Evolutionary conservation across 2,329 filamentous ascomycete genomes (phyloP).

Genomic region (Akanthomyces lecanii): DNA sequence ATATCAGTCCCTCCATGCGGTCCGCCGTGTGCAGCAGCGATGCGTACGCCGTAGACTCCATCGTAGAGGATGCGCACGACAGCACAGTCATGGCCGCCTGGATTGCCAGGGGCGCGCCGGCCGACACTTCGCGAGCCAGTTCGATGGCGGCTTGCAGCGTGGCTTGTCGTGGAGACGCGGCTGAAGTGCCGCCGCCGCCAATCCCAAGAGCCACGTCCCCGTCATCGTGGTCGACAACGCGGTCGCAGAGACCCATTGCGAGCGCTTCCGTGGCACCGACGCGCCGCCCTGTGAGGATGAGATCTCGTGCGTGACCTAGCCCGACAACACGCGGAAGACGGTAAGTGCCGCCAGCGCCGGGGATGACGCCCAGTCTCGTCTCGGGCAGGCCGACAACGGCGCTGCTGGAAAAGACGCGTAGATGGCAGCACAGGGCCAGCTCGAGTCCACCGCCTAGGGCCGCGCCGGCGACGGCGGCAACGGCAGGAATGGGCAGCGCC

Average conservation of each 20-base stretch:
- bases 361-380: slow-evolving; percentile 87
- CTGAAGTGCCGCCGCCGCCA: slow-evolving; percentile 32
- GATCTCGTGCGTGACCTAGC: slow-evolving; percentile 70
- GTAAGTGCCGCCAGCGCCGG: slow-evolving; percentile 89
- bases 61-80: slow-evolving; percentile 63
- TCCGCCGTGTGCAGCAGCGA: slow-evolving; percentile 82
- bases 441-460: slow-evolving; percentile 93
- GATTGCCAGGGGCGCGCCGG: slow-evolving; percentile 81
- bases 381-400: slow-evolving; percentile 81
- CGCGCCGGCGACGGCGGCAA: slow-evolving; percentile 77
- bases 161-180: slow-evolving; percentile 57
- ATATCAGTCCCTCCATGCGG: slow-evolving; percentile 77
- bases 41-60: slow-evolving; percentile 83
- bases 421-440: slow-evolving; percentile 80
- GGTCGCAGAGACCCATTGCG: slow-evolving; percentile 82
- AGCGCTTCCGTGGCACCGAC: slow-evolving; percentile 82
- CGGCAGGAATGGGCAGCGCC: slow-evolving; percentile 78
- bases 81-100: slow-evolving; percentile 76
- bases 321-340: slow-evolving; percentile 83
- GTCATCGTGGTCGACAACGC: slow-evolving; percentile 62
- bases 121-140: slow-evolving; percentile 78
- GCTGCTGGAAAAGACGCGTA: slow-evolving; percentile 80
- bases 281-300: slow-evolving; percentile 82
- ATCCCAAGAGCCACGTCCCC: too few relatives aligned
- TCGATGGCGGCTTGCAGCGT: slow-evolving; percentile 72